These are phyloP conservation scores for Atkinsonella hypoxylon DNA, from an alignment of 2,329 filamentous ascomycete genomes.

Conservation along the genomic window DNA sequence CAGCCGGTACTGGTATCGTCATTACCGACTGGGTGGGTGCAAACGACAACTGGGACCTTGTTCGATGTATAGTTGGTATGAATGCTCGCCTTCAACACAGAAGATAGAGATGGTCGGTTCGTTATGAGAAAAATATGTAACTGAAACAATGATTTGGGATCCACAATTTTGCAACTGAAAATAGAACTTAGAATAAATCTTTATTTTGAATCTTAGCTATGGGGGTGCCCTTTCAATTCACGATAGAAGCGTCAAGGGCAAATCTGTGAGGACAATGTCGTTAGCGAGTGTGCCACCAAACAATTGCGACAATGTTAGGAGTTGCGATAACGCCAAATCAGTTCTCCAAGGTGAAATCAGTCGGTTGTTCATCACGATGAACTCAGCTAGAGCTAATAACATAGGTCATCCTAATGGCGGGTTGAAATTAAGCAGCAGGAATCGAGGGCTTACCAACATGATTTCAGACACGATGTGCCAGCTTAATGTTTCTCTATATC, in stretches of 20 bases:
- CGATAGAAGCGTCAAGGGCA: neutral
- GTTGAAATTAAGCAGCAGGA: neutral
- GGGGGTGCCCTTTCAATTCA: neutral
- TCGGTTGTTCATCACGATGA: conserved; percentile 40
- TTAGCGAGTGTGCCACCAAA: neutral
- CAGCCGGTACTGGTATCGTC: conserved; percentile 75
- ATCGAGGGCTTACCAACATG: neutral
- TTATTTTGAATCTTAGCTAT: neutral
- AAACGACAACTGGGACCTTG: conserved; percentile 80
- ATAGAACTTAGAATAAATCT: neutral
- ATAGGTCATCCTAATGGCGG: conserved; percentile 37
- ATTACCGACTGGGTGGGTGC: conserved; percentile 90
- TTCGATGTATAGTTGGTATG: conserved; percentile 80
- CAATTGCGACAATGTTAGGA: neutral
- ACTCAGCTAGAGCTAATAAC: conserved; percentile 39
- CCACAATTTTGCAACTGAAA: neutral
- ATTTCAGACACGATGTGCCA: neutral
- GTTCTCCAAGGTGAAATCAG: conserved; percentile 51
- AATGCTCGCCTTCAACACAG: conserved; percentile 56
- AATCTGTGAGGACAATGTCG: neutral
- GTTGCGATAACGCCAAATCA: conserved; percentile 25
- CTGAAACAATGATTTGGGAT: neutral
- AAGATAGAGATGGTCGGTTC: conserved; percentile 15
- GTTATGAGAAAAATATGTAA: neutral
- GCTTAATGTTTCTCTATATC: neutral